A percentile compares a stretch with the other conserved stretches of the same genome.
These are phyloP conservation scores for Paracorniculantispora psalliotae DNA, from an alignment of 2,329 filamentous ascomycete species.

Conservation along the genomic window DNA sequence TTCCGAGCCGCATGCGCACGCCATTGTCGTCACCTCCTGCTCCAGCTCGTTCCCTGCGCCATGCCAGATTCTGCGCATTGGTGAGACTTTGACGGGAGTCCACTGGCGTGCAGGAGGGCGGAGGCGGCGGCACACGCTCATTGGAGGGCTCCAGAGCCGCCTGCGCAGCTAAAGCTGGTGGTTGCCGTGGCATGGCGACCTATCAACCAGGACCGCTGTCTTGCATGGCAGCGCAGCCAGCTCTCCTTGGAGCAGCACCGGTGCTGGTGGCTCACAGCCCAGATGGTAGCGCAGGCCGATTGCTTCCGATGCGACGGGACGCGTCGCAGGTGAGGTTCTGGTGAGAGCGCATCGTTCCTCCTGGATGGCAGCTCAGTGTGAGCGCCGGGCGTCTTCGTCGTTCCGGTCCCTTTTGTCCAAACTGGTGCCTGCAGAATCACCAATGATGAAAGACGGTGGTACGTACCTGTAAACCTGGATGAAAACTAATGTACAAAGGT, in stretches of 20 bases:
- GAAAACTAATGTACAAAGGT: constrained; percentile 10
- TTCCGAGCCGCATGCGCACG: not conserved
- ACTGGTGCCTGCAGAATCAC: not conserved
- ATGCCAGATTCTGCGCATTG: constrained; percentile 9
- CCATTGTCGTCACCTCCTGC: not conserved
- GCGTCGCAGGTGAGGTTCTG: not conserved
- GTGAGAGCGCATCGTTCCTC: not conserved
- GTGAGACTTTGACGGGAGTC: constrained; percentile 3
- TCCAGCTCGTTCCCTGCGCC: not conserved
- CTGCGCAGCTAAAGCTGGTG: not conserved
- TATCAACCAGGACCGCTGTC: constrained; percentile 8
- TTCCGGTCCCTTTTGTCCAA: not conserved
- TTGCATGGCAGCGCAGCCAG: constrained; percentile 1
- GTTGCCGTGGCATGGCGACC: constrained; percentile 8
- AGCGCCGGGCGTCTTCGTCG: not conserved
- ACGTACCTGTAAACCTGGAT: constrained; percentile 4
- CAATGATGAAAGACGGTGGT: not conserved
- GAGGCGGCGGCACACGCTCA: constrained; percentile 4
- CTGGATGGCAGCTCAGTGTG: not conserved
- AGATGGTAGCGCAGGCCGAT: constrained; percentile 7
- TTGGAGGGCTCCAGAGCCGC: constrained; percentile 12
- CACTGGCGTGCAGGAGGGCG: constrained; percentile 14
- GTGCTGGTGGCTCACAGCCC: not conserved
- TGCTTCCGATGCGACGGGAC: not conserved
- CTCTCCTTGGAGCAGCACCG: constrained; percentile 1